Evolutionary conservation across 805 yeast genomes (phyloP), one percentile per base, ranked within the genome.

Genomic region (Candida boleticola): DNA sequence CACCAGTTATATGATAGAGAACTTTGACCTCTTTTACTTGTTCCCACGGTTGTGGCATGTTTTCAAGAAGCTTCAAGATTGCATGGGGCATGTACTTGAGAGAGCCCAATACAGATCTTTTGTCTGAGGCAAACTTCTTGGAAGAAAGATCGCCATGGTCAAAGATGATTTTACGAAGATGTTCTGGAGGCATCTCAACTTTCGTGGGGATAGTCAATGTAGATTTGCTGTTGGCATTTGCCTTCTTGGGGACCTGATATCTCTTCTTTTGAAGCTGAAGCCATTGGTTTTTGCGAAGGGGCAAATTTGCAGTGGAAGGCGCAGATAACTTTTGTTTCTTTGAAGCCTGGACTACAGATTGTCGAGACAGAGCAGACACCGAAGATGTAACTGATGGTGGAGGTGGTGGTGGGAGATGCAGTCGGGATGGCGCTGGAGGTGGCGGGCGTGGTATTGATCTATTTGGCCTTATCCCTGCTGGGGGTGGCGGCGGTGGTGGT

Each of bases 31-130:
- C 95, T 47, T 86, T 86, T 1, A 76, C 68, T 40, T 80, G 77
- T 60, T 93, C 98, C 99, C 99, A 93, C 1, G 99, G 99, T 58
- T 89, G 96, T 0, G 99, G 99, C 92, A 93, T 92, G 56, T 89
- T 89, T 55, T 93, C 99, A 30, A 93, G 57, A 30, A 93, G 73
- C 61, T 93, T 93, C 50, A 89, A 63, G 3, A 89, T 77, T 0
- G 99, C 97, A 64, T 92, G 98, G 0, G 99, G 99, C 83, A 95
- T 77, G 65, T 85, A 95, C 63, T 89, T 92, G 43, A 93, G 70
- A 1, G 98, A 90, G 1, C 97, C 97, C 20, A 95, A 64, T 54
- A 87, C 89, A 0, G 96, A 80, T 45, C 92, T 72, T 57, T 89
- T 90, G 54, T 92, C 97, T 10, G 85, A 78, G 17, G 92, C 82